Evolutionary conservation across 73 alveolate species (phyloP).

Genomic region (Tetrahymena borealis): DNA sequence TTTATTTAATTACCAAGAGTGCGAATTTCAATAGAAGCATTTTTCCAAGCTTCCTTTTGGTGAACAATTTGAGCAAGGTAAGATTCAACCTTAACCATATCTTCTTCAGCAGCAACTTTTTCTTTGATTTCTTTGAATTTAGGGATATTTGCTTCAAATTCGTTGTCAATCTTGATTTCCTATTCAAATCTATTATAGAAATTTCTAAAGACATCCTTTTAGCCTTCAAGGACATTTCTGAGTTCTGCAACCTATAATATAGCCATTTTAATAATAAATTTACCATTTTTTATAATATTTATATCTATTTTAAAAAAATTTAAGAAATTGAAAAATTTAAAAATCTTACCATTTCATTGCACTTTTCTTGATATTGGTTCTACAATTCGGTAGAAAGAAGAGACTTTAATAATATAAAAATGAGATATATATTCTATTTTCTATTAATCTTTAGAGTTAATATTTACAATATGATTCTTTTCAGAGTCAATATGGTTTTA

Average conservation of each 20-base stretch:
- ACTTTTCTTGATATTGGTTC: not conserved
- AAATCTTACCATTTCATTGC: not conserved
- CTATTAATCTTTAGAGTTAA: not conserved
- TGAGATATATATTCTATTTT: not conserved
- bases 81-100: not conserved
- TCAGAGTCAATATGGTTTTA: not conserved
- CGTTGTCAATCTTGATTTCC: not conserved
- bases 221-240: not conserved
- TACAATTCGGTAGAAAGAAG: not conserved
- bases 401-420: not conserved
- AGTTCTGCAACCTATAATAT: not conserved
- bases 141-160: not conserved
- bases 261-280: too few species aligned
- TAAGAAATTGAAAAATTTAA: too few species aligned
- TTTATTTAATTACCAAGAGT: not conserved
- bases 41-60: not conserved
- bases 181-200: not conserved
- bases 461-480: not conserved
- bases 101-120: not conserved
- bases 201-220: not conserved
- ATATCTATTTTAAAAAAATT: too few species aligned
- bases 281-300: too few species aligned
- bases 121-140: not conserved
- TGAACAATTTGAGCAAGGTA: not conserved
- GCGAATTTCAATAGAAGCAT: not conserved